These are phyloP conservation scores for Prunus padus DNA, from an alignment of 306 rosid species.

Conservation along the genomic window DNA sequence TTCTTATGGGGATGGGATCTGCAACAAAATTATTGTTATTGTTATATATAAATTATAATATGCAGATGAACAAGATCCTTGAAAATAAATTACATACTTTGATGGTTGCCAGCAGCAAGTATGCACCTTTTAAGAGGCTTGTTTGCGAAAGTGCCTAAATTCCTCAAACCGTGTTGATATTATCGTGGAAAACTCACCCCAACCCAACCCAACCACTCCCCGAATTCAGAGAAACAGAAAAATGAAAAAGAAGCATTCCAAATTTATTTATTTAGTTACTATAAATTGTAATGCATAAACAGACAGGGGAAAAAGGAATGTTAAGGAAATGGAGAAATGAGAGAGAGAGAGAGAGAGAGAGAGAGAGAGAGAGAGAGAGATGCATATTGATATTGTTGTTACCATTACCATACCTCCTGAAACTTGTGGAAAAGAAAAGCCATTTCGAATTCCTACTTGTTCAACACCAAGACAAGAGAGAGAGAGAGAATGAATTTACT, in stretches of 20 bases:
- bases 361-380: conserved; percentile 1
- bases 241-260: no score
- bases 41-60: no score
- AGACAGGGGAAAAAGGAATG: conserved; percentile 1
- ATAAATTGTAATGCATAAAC: background rate
- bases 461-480: no score
- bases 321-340: background rate
- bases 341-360: conserved; percentile 16
- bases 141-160: background rate
- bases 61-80: background rate
- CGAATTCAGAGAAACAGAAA: no score
- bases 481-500: no score
- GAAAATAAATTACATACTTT: background rate
- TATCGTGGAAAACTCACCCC: no score
- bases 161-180: no score
- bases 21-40: background rate
- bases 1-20: background rate
- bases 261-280: no score
- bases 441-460: no score
- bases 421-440: conserved; percentile 76
- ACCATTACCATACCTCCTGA: conserved; percentile 89
- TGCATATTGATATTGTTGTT: no score
- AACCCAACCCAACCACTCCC: no score
- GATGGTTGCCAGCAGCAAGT: background rate
- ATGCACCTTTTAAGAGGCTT: background rate